Conservation (phyloP, 805 yeast genomes). For the Starmera amethionina region DNA sequence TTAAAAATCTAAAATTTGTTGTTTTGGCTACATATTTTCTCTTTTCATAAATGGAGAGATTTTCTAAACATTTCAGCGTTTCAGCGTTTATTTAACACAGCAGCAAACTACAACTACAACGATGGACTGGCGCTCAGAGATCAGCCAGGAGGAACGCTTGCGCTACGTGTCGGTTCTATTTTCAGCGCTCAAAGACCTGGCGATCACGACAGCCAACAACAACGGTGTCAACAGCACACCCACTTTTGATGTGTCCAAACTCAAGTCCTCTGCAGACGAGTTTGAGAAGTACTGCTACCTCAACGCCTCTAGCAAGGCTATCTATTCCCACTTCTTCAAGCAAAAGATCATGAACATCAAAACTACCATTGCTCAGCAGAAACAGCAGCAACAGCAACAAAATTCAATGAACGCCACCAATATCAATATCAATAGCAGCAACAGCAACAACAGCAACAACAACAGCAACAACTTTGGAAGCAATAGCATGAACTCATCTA, state of each 20-base stretch:
- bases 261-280: conserved; percentile 54
- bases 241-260: conserved; percentile 26
- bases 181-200: conserved; percentile 15
- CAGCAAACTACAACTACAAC: not conserved
- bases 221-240: conserved; percentile 4
- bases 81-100: not conserved
- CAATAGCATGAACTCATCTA: conserved; percentile 14
- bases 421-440: conserved; percentile 8
- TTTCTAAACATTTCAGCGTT: not conserved
- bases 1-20: not conserved
- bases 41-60: not conserved
- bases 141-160: conserved; percentile 14
- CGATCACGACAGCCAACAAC: conserved; percentile 6
- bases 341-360: conserved; percentile 18
- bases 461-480: conserved; percentile 19
- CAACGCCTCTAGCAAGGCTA: conserved; percentile 46
- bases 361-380: conserved; percentile 12
- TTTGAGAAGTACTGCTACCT: conserved; percentile 59
- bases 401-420: too few species aligned
- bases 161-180: conserved; percentile 14
- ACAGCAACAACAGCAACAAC: conserved; percentile 17
- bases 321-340: conserved; percentile 40
- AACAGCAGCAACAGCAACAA: conserved; percentile 12
- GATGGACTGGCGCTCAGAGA: conserved; percentile 19
- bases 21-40: not conserved